A percentile compares a stretch with the other conserved stretches of the same genome.
phyloP scores from a whole-genome alignment of 306 rosid species.

The Prunus mume region DNA sequence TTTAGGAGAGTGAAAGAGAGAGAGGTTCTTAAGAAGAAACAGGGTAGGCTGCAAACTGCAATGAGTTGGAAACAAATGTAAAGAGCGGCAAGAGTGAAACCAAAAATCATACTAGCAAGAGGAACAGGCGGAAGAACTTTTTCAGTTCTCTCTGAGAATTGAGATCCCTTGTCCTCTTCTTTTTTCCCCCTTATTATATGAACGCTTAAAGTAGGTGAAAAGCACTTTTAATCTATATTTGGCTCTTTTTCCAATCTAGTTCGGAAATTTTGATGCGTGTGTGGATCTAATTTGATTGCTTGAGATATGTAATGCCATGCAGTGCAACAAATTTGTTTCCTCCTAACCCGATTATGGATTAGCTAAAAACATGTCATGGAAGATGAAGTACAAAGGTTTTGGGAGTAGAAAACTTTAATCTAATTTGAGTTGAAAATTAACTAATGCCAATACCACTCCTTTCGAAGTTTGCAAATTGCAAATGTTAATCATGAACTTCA shows the following conservation, averaged over 20 bases:
- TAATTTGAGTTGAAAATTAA: background rate
- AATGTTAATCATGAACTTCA: no score
- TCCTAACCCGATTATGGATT: no score
- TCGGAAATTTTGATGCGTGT: background rate
- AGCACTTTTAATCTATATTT: slow-evolving; percentile 34
- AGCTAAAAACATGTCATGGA: no score
- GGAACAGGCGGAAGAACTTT: slow-evolving; percentile 46
- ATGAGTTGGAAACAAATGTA: slow-evolving; percentile 77
- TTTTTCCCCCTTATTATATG: slow-evolving; percentile 33
- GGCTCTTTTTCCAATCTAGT: background rate
- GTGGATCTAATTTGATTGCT: background rate
- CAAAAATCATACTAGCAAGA: slow-evolving; percentile 38
- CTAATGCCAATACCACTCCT: no score
- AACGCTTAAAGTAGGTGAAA: slow-evolving; percentile 39
- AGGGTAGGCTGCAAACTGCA: slow-evolving; percentile 42
- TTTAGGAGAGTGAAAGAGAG: slow-evolving; percentile 28
- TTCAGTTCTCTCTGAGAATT: slow-evolving; percentile 40
- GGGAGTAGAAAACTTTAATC: no score
- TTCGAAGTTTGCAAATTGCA: no score
- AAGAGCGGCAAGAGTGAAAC: slow-evolving; percentile 62
- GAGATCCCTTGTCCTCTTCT: slow-evolving; percentile 43
- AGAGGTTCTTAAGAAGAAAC: slow-evolving; percentile 8
- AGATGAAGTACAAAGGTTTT: background rate
- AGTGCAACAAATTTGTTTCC: background rate
- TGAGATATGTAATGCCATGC: background rate